Base-by-base conservation (phyloP, 192 early-diverging fungal species). In the Coemansia sp. region DNA sequence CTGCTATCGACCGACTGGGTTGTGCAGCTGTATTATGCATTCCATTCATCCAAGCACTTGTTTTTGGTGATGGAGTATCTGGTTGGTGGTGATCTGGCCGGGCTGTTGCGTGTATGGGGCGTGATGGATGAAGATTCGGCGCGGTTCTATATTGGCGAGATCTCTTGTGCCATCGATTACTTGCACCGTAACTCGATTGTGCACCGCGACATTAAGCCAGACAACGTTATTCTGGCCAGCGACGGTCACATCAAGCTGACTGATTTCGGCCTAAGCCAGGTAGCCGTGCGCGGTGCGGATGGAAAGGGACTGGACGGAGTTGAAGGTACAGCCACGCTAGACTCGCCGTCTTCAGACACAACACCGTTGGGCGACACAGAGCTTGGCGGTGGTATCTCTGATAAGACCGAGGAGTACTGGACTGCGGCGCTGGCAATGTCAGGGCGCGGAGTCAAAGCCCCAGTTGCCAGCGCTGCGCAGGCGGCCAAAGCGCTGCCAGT, bases 211-310 rank as follows among this genome's bases (percentile, higher is more conserved):
- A 81, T 91, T 37, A 90, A 91, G 70, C 88, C 88, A 0, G 89
- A 89, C 61, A 91, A 98, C 61, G 92, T 96, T 60, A 79, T 98
- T 17, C 82, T 98, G 55, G 89, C 87, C 63, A 84, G 86, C 28
- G 88, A 93, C 49, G 94, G 94, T 0, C 94, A 96, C 68, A 88
- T 95, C 75, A 96, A 96, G 69, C 70, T 96, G 55, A 94, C 92
- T 10, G 95, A 97, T 67, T 97, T 97, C 91, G 95, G 95, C 5
- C 83, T 97, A 5, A 94, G 93, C 48, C 85, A 91, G 23, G 91
- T 94, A 38, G 75, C 87, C 6, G 84, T 93, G 15, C 80, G 73
- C 49, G 69, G 62, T 21, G 49, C 58, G 1, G 71, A 62, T 4
- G 60, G 40, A 59, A 72, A 67, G 57, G 65, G 53, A 7, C 21